Percentiles rank a stretch among this genome's conserved stretches.
These are phyloP conservation scores for Volutella citrinella DNA, from an alignment of 2,329 filamentous ascomycete species.

Conservation along the genomic window DNA sequence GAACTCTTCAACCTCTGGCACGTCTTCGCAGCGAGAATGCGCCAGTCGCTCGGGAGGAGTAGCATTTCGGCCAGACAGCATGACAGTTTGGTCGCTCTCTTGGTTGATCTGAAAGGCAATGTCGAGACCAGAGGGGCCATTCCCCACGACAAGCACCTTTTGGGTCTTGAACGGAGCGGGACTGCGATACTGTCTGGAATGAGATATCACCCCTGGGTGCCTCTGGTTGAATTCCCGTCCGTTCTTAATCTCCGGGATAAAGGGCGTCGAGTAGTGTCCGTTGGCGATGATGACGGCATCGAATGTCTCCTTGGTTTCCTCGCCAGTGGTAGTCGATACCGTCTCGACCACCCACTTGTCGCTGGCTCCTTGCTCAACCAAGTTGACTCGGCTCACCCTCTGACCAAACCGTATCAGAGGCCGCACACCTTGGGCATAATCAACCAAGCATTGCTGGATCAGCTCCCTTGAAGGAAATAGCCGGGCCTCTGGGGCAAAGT, in stretches of 20 bases:
- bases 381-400: conserved; percentile 60
- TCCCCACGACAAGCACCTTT: conserved; percentile 82
- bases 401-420: conserved; percentile 67
- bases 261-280: conserved; percentile 71
- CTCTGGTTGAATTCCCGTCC: conserved; percentile 56
- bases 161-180: conserved; percentile 61
- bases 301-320: conserved; percentile 47
- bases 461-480: conserved; percentile 72
- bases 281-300: conserved; percentile 75
- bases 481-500: conserved; percentile 61
- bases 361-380: conserved; percentile 21
- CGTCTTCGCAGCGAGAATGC: conserved; percentile 47
- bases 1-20: conserved; percentile 58
- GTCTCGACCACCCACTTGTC: conserved; percentile 62
- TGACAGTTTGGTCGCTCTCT: conserved; percentile 56
- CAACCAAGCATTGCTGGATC: conserved; percentile 71
- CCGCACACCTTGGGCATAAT: conserved; percentile 67
- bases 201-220: conserved; percentile 61
- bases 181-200: conserved; percentile 77
- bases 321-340: conserved; percentile 44
- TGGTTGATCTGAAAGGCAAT: conserved; percentile 72
- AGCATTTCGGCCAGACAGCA: conserved; percentile 60
- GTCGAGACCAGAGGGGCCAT: conserved; percentile 79
- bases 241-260: conserved; percentile 60
- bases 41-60: conserved; percentile 43